These are phyloP conservation scores for Pseudogymnoascus sp. DNA, from an alignment of 2,329 filamentous ascomycete genomes.

Conservation along the genomic window DNA sequence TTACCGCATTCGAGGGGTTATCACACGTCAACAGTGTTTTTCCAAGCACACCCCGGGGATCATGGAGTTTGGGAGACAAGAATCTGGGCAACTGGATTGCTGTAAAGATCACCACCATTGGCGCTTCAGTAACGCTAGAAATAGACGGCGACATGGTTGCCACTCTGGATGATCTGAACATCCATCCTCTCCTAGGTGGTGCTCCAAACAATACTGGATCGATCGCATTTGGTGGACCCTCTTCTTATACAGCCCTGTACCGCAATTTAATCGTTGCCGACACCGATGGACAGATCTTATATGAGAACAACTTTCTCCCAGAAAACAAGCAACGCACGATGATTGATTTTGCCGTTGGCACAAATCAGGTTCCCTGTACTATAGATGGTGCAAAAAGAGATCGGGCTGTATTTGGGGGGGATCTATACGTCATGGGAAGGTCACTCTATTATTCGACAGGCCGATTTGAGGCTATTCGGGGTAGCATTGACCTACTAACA, in stretches of 20 bases:
- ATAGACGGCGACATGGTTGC: conserved; percentile 13
- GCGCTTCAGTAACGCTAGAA: conserved; percentile 7
- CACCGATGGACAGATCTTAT: conserved; percentile 11
- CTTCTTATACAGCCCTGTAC: conserved; percentile 14
- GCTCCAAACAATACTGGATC: conserved; percentile 20
- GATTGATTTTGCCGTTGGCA: conserved; percentile 18
- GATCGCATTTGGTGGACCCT: conserved; percentile 19
- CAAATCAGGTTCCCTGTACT: conserved; percentile 18
- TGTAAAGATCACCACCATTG: conserved; percentile 11
- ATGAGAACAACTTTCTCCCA: conserved; percentile 14
- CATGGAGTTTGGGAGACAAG: conserved; percentile 13
- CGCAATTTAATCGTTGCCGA: conserved; percentile 13
- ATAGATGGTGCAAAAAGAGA: neutral
- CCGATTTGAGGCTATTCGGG: conserved; percentile 17
- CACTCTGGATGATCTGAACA: conserved; percentile 10
- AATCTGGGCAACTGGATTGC: conserved; percentile 13
- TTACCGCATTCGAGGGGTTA: conserved; percentile 18
- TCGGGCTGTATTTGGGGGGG: neutral
- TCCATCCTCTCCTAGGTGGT: conserved; percentile 18
- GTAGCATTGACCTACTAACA: conserved; percentile 19
- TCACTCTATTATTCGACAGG: conserved; percentile 19
- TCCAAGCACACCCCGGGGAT: conserved; percentile 13
- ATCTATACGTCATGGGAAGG: conserved; percentile 19
- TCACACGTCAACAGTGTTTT: conserved; percentile 18
- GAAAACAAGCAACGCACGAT: conserved; percentile 15